Percentiles rank a stretch among this genome's conserved stretches.
These are phyloP conservation scores for Acrocalymma vagum DNA, from an alignment of 2,329 filamentous ascomycete genomes.

Conservation along the genomic window DNA sequence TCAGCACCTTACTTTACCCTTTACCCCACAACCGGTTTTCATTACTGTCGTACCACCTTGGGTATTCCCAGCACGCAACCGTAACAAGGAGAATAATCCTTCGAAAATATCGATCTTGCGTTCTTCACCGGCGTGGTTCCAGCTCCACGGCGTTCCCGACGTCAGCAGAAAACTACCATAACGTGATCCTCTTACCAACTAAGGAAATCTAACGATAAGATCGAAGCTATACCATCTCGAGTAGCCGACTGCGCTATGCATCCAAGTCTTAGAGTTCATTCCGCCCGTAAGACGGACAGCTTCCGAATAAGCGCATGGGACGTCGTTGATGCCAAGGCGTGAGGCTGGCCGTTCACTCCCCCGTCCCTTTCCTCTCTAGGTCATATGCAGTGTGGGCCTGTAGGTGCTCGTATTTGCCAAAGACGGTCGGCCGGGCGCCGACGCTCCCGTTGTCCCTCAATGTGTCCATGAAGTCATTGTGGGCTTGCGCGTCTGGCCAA, in stretches of 20 bases:
- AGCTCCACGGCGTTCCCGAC: conserved; percentile 1
- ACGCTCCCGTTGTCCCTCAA: conserved; percentile 8
- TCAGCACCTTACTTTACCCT: conserved; percentile 14
- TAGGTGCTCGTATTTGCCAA: conserved; percentile 17
- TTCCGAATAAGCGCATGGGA: conserved; percentile 1
- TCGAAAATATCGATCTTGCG: background rate
- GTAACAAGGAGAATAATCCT: conserved; percentile 2
- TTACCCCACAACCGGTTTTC: conserved; percentile 15
- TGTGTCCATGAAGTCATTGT: conserved; percentile 20
- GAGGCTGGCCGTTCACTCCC: conserved; percentile 5
- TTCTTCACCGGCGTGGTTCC: background rate
- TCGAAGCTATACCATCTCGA: conserved; percentile 1
- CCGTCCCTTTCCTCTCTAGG: conserved; percentile 23
- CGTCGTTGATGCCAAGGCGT: conserved; percentile 4
- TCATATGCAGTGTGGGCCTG: conserved; percentile 27
- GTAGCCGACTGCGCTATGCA: conserved; percentile 2
- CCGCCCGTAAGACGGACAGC: background rate
- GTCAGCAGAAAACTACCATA: background rate
- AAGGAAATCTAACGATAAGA: conserved; percentile 3
- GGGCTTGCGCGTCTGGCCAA: conserved; percentile 23
- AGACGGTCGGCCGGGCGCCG: conserved; percentile 13
- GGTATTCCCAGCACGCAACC: conserved; percentile 8
- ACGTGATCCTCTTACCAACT: conserved; percentile 10
- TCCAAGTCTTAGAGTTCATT: background rate
- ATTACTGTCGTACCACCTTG: conserved; percentile 8